phyloP scores from a whole-genome alignment of 768 basidiomycete genomes.

The Hortiboletus campestris region DNA sequence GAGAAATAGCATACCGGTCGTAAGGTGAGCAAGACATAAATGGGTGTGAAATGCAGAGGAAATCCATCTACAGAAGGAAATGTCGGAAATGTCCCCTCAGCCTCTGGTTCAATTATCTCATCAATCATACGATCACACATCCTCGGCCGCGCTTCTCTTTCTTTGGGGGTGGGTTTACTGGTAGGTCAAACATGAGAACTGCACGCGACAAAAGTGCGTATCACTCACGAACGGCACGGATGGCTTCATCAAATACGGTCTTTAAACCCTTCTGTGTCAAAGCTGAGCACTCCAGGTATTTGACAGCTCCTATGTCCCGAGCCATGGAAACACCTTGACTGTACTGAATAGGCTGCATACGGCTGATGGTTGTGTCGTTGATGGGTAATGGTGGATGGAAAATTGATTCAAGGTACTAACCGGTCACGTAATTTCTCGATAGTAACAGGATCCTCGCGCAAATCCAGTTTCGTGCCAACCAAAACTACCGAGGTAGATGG shows the following conservation, averaged over 20 bases:
- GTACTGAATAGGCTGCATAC: conserved; percentile 94
- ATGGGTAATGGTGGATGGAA: conserved; percentile 4
- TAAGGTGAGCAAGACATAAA: conserved; percentile 72
- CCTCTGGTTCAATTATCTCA: conserved; percentile 20
- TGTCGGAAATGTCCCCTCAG: conserved; percentile 16
- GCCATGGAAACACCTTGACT: conserved; percentile 87
- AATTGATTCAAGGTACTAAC: conserved; percentile 37
- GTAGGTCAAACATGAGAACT: conserved; percentile 5
- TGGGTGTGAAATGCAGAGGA: conserved; percentile 51
- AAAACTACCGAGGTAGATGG: conserved; percentile 91
- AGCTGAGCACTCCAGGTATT: conserved; percentile 94
- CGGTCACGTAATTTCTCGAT: conserved; percentile 93
- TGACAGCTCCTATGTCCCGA: conserved; percentile 93
- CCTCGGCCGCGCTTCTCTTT: conserved; percentile 44
- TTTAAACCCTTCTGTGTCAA: conserved; percentile 98
- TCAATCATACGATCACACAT: conserved; percentile 73
- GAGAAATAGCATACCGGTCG: conserved; percentile 53
- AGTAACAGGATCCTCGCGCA: conserved; percentile 92
- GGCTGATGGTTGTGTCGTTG: conserved; percentile 42
- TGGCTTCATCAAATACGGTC: conserved; percentile 99
- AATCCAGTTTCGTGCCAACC: conserved; percentile 95
- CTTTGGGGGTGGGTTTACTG: conserved; percentile 78
- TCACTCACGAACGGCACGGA: conserved; percentile 88
- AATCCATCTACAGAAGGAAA: conserved; percentile 34
- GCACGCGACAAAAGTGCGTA: not conserved